Evolutionary conservation across 805 yeast species (phyloP), one percentile per base, ranked within the genome.

Genomic region (Nakazawaea ambrosiae): DNA sequence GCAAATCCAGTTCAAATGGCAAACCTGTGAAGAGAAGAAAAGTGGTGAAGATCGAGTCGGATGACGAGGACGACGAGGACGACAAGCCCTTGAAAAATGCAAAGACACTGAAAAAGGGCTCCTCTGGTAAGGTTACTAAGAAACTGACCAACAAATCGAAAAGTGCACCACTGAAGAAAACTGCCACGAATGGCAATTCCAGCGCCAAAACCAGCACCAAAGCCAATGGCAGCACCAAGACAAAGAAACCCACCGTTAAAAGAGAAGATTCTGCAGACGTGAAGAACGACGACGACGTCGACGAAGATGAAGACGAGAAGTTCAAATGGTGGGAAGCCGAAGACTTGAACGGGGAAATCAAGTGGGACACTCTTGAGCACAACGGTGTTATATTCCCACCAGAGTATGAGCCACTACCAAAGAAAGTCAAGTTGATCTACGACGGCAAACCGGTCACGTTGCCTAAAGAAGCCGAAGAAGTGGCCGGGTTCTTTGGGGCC

Each of bases 321-420:
- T 79, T 74, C 53, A 80, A 78, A 57, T 79, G 95, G 94, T 87
- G 95, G 92, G 90, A 85, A 54, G 76, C 74, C 30, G 75, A 74
- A 31, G 82, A 81, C 45, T 59, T 77, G 23, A 83, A 84, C 51
- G 90, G 81, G 23, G 74, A 80, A 29, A 68, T 79, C 38, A 86
- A 87, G 53, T 90, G 98, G 98, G 80, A 76, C 18, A 73, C 88
- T 1, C 63, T 90, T 36, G 86, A 75, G 45, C 98, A 90, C 55
- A 78, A 73, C 46, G 98, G 98, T 50, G 96, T 90, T 10, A 61
- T 89, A 23, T 90, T 90, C 51, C 97, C 98, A 2, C 97, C 97
- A 0, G 81, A 76, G 3, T 90, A 90, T 56, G 89, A 81, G 53
- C 88, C 92, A 3, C 61, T 90, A 31, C 97, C 97, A 0, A 62